Percentiles rank a stretch among this genome's conserved stretches.
Evolutionary conservation across 2,329 filamentous ascomycete genomes (phyloP).

Genomic region (Diaporthe sp.): DNA sequence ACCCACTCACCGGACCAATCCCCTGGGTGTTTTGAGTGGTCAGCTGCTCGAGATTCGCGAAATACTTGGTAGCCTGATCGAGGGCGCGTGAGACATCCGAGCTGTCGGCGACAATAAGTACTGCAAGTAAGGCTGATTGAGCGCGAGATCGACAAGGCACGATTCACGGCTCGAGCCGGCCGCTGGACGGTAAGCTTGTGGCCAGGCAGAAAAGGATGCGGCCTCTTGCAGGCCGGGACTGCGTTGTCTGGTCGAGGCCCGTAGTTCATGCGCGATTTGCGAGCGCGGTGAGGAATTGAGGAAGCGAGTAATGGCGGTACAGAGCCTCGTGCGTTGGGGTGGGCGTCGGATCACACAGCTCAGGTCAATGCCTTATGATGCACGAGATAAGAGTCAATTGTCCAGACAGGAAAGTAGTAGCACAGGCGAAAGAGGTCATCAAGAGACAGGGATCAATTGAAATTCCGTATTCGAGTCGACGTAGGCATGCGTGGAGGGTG

Average conservation of each 20-base stretch:
- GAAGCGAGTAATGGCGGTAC: background rate
- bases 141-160: conserved; percentile 2
- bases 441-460: conserved; percentile 8
- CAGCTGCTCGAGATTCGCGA: conserved; percentile 15
- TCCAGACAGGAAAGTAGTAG: background rate
- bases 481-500: conserved; percentile 23
- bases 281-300: background rate
- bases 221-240: background rate
- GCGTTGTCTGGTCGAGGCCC: background rate
- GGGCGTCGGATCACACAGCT: background rate
- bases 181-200: background rate
- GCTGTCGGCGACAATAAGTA: background rate
- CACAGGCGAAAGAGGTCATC: conserved; percentile 1
- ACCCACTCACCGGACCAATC: background rate
- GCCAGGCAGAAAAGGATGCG: background rate
- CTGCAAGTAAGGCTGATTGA: background rate
- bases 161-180: conserved; percentile 23
- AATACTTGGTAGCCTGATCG: background rate
- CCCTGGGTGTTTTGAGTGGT: background rate
- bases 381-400: background rate
- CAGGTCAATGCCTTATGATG: background rate
- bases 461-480: conserved; percentile 14
- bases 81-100: conserved; percentile 31
- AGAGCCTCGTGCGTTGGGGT: background rate
- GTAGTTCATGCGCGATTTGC: conserved; percentile 17